Conservation (phyloP, 2,329 filamentous ascomycete species). For the Cordyceps cateniannulata region DNA sequence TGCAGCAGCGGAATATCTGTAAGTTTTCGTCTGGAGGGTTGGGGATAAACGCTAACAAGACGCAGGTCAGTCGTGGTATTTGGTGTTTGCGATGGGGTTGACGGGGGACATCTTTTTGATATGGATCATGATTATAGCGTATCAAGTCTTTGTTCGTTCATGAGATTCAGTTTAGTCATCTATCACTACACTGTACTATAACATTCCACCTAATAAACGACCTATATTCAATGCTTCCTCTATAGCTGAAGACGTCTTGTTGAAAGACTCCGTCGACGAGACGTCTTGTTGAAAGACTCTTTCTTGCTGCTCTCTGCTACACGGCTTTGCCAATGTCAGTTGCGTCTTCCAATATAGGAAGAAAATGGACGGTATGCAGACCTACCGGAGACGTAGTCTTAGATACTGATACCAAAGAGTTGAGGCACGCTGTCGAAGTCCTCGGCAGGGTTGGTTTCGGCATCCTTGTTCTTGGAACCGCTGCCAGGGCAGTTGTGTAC, state of each 20-base stretch:
- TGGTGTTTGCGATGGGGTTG: slow-evolving; percentile 57
- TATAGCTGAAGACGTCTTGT: not conserved
- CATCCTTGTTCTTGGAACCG: not conserved
- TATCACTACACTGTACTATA: too few relatives aligned
- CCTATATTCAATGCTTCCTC: too few relatives aligned
- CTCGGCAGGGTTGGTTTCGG: not conserved
- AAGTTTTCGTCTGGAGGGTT: slow-evolving; percentile 21
- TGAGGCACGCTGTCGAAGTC: not conserved
- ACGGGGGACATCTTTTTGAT: slow-evolving; percentile 54
- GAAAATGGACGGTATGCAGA: not conserved
- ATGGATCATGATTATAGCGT: slow-evolving; percentile 65
- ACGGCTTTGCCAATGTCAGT: not conserved
- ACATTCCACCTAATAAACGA: too few relatives aligned
- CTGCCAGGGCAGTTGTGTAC: not conserved
- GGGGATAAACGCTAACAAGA: slow-evolving; percentile 15
- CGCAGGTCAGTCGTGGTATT: slow-evolving; percentile 55
- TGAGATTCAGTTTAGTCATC: slow-evolving; percentile 11
- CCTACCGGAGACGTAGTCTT: not conserved
- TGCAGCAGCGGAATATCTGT: slow-evolving; percentile 59
- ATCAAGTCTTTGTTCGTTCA: slow-evolving; percentile 52
- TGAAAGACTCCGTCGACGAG: not conserved
- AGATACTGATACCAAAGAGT: not conserved
- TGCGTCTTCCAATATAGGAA: not conserved
- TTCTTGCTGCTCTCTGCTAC: not conserved
- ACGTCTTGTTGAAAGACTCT: too few relatives aligned